Evolutionary conservation across 257 asterid species (phyloP).

Genomic region (Primulina tabacum): DNA sequence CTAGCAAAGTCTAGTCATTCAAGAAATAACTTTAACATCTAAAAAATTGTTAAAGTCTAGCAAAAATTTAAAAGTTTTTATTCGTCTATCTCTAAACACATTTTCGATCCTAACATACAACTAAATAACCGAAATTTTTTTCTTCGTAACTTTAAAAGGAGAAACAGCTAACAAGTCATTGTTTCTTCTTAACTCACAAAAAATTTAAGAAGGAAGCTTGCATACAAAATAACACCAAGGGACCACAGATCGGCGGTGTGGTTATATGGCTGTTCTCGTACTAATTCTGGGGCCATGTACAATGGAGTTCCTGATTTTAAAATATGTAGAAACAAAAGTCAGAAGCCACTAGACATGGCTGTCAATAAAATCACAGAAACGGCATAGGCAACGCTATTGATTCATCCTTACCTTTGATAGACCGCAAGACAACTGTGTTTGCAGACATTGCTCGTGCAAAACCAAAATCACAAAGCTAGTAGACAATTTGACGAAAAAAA

Average conservation of each 20-base stretch:
- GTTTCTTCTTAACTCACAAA: slow-evolving; percentile 10
- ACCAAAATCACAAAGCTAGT: slow-evolving; percentile 92
- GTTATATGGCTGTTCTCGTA: slow-evolving; percentile 99
- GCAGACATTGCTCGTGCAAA: slow-evolving; percentile 99
- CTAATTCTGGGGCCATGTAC: slow-evolving; percentile 99
- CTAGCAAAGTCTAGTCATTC: too few species aligned
- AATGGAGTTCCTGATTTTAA: slow-evolving; percentile 78
- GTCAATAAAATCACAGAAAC: slow-evolving; percentile 19
- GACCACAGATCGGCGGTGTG: slow-evolving; percentile 99
- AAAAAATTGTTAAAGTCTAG: too few species aligned
- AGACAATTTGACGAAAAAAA: slow-evolving; percentile 23
- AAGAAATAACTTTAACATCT: too few species aligned
- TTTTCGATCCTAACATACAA: background rate
- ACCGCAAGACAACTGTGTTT: slow-evolving; percentile 89
- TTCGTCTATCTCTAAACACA: too few species aligned
- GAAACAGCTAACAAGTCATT: background rate
- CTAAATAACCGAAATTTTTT: background rate
- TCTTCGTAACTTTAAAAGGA: slow-evolving; percentile 3
- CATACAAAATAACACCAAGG: slow-evolving; percentile 97
- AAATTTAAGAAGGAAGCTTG: slow-evolving; percentile 11
- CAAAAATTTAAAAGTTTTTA: too few species aligned
- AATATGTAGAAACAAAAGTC: slow-evolving; percentile 24
- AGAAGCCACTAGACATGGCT: slow-evolving; percentile 24
- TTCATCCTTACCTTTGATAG: slow-evolving; percentile 71
- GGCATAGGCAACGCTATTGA: slow-evolving; percentile 11